A percentile compares a stretch with the other conserved stretches of the same genome.
Evolutionary conservation across 106 monocot genomes (phyloP).

Genomic region (Dactylorhiza incarnata): DNA sequence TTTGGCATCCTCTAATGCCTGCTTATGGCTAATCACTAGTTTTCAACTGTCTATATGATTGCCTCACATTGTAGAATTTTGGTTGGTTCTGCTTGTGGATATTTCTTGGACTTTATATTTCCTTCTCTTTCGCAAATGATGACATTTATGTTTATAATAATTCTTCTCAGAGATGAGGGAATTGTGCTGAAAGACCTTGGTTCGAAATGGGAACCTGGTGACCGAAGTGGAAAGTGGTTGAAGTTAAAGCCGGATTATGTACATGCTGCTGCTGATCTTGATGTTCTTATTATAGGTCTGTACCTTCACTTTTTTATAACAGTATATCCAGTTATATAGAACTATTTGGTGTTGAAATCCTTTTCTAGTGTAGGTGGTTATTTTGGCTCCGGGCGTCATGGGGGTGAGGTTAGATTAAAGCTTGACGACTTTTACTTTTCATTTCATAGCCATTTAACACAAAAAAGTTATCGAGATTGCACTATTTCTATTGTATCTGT

Average conservation of each 20-base stretch:
- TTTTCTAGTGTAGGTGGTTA: constrained; percentile 69
- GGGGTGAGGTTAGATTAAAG: constrained; percentile 63
- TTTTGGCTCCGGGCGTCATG: constrained; percentile 93
- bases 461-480: not conserved
- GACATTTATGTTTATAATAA: not conserved
- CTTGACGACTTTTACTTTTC: not conserved
- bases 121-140: not conserved
- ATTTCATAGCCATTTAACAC: not conserved
- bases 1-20: not conserved
- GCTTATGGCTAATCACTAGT: not conserved
- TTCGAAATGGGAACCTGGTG: constrained; percentile 97
- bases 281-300: constrained; percentile 92
- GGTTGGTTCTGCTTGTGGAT: not conserved
- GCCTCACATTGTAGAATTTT: not conserved
- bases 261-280: constrained; percentile 90
- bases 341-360: not conserved
- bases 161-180: constrained; percentile 70
- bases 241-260: constrained; percentile 98
- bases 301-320: not conserved
- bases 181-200: constrained; percentile 86
- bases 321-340: not conserved
- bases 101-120: not conserved
- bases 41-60: not conserved
- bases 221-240: constrained; percentile 94
- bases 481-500: not conserved